Evolutionary conservation across 495 filamentous ascomycete genomes (phyloP), one percentile per base, ranked within the genome.

Genomic region (Annulohypoxylon maeteangense): DNA sequence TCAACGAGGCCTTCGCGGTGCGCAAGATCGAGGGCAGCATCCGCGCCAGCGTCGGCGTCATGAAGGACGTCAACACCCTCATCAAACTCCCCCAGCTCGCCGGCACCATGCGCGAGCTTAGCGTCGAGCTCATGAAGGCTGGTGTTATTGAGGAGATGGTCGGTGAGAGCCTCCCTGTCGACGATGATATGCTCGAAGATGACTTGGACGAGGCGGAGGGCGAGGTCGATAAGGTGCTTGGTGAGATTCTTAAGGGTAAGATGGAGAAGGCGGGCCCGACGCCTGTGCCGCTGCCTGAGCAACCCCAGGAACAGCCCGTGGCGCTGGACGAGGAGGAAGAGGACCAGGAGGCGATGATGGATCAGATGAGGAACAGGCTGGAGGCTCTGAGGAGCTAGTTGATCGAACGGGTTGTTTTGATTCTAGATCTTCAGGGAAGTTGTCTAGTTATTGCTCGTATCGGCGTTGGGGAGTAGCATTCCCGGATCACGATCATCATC

Each of bases 141-240:
- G 95, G 96, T 3, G 94, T 99, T 68, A 97, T 99, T 65, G 95
- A 99, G 81, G 95, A 99, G 83, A 97, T 98, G 90, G 90, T 97
- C 11, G 91, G 88, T 44, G 95, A 98, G 77, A 88, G 85, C 42
- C 79, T 98, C 69, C 93, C 93, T n/a, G 88, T 90, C 72, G 79
- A 80, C 20, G 79, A 80, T 20, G 79, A 79, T 23, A 86, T 89
- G 60, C 62, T 91, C 34, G 77, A 89, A 20, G 92, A 94, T 68
- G 93, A 91, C 16, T 93, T 95, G 77, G 91, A 94, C 38, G 94
- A 97, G 82, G 93, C 90, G 4, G 93, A 98, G 71, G 84, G 84
- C 31, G 94, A 98, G 82, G 93, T 97, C 14, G 95, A 97, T 68
- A 96, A 95, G 85, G 90, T 97, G 16, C 81, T 98, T 20, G 90